These are phyloP conservation scores for Thermomucor indicae-seudaticae DNA, from an alignment of 371 early-diverging fungal species.

Conservation along the genomic window DNA sequence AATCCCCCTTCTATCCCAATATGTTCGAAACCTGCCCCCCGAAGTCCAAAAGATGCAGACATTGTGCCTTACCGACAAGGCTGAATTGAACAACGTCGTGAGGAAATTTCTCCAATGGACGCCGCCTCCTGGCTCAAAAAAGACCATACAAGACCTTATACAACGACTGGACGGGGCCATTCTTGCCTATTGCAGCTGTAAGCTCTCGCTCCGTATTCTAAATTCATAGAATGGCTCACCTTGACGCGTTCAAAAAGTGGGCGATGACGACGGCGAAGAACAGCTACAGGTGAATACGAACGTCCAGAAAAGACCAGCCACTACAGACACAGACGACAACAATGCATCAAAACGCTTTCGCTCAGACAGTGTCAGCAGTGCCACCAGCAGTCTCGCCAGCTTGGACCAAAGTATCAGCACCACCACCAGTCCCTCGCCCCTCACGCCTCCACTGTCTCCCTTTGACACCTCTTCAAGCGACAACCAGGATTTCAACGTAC, in stretches of 20 bases:
- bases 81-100: conserved; percentile 10
- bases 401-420: neutral
- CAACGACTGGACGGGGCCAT: conserved; percentile 12
- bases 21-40: neutral
- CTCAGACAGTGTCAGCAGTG: neutral
- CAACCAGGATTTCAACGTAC: conserved; percentile 4
- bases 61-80: conserved; percentile 13
- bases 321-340: neutral
- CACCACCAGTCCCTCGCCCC: neutral
- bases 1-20: conserved; percentile 3
- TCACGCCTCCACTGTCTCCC: conserved; percentile 19
- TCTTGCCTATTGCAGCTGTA: conserved; percentile 3
- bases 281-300: too few species aligned
- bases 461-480: conserved; percentile 1
- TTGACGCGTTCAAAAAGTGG: neutral
- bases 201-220: neutral
- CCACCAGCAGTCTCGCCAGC: neutral
- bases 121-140: conserved; percentile 16
- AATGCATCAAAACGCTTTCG: conserved; percentile 3
- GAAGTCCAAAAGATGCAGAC: conserved; percentile 28
- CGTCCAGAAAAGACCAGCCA: conserved; percentile 1
- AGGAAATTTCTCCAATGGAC: conserved; percentile 16
- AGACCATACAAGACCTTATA: conserved; percentile 14
- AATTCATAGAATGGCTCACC: neutral
- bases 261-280: conserved; percentile 3